Base-by-base conservation (phyloP, 257 asterid species). In the Linaria vulgaris region DNA sequence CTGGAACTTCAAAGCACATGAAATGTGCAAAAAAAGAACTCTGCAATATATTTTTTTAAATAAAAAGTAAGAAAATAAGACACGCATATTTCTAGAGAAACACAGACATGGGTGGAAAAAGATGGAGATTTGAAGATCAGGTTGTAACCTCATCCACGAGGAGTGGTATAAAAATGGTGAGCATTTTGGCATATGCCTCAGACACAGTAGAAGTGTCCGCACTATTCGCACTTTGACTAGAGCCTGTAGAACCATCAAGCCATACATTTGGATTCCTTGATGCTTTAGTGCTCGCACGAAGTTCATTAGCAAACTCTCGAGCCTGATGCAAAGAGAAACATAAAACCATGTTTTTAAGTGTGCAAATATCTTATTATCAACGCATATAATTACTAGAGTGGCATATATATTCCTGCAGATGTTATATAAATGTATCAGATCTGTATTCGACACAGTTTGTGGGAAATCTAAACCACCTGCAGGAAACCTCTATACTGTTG, bases 281-380 rank as follows among this genome's bases (percentile, higher is more conserved):
- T 70, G 85, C 80, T 77, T 85, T 85, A 68, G 92, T 87, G 76
- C 91, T 78, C 48, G 90, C 83, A 74, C 97, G 96, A 56, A 94
- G 99, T 79, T 94, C 99, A 76, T 86, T 90, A 54, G 99, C 91
- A 80, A 90, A 90, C 70, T 94, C 99, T 63, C 95, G 97, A 69
- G 99, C 99, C 99, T 94, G 85, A 41, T 27, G 66, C 34, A 56
- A 48, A 71, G 67, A 67, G 25, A 46, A n/a, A n/a, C n/a, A n/a
- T 52, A 74, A 67, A 78, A 57, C 43, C 27, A 67, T 34, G 41
- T n/a, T 34, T 63, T 56, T 59, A 66, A 63, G 48, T 62, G 63
- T 66, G 31, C 27, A 64, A 34, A 11, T 34, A 34, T 34, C 41
- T 4, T 4, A 11, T 34, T 34, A 4, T 4, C 27, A 39, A 76